These are phyloP conservation scores for Pyrus communis DNA, from an alignment of 306 rosid genomes.

Conservation along the genomic window DNA sequence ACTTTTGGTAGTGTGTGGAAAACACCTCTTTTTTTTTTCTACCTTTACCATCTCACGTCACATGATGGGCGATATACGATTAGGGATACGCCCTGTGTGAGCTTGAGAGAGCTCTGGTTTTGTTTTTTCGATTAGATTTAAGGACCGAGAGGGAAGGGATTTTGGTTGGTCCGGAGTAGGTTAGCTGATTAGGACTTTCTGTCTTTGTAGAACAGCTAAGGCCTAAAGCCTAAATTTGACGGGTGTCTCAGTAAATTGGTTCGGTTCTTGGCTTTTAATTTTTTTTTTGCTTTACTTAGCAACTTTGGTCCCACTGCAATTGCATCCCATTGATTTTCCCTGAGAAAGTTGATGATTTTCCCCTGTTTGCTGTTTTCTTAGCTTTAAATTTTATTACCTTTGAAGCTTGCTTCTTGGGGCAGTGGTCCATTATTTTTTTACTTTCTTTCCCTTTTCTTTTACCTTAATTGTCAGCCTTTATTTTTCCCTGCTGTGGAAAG, in stretches of 20 bases:
- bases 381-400: neutral
- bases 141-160: constrained; percentile 11
- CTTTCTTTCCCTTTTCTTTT: neutral
- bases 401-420: neutral
- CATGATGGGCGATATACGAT: too few relatives aligned
- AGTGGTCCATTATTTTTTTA: neutral
- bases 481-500: neutral
- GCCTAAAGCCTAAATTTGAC: constrained; percentile 14
- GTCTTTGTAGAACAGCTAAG: constrained; percentile 5
- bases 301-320: constrained; percentile 11
- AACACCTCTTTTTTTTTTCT: too few relatives aligned
- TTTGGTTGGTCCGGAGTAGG: constrained; percentile 14
- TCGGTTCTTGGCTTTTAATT: neutral
- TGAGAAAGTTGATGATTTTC: neutral
- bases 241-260: constrained; percentile 8
- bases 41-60: too few relatives aligned
- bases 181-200: neutral
- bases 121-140: neutral
- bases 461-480: neutral
- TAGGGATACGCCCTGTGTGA: neutral
- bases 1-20: too few relatives aligned
- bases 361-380: neutral
- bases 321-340: neutral
- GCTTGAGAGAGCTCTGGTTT: neutral
- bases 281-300: neutral